Percentiles rank a stretch among this genome's conserved stretches.
Conservation (phyloP, 441 rosid genomes). For the Gossypium trilobum region DNA sequence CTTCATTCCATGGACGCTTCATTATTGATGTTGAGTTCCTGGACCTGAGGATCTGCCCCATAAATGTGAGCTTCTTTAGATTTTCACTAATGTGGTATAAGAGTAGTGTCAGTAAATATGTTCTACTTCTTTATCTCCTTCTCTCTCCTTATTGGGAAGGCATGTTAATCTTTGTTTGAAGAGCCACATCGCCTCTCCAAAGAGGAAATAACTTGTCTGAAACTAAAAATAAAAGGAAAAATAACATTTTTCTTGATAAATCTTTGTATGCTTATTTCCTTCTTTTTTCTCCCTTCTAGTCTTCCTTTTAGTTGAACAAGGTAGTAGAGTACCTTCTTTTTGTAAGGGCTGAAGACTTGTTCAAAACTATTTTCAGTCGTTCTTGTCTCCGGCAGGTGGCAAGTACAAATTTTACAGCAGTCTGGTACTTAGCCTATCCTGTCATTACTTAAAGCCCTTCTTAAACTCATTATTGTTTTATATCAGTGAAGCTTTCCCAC, state of each 20-base stretch:
- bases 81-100: neutral
- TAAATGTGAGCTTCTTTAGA: slow-evolving; percentile 43
- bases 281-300: neutral
- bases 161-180: neutral
- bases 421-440: neutral
- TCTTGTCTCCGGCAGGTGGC: neutral
- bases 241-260: neutral
- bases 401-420: neutral
- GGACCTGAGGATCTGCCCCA: slow-evolving; percentile 57
- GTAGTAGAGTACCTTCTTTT: neutral
- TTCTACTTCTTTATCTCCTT: neutral
- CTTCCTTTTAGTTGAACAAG: neutral
- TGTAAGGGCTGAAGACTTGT: neutral
- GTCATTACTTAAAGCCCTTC: neutral
- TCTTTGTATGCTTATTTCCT: neutral
- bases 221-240: neutral
- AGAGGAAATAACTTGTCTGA: neutral
- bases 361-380: neutral
- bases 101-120: neutral
- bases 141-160: neutral
- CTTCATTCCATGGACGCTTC: slow-evolving; percentile 54
- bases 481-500: neutral
- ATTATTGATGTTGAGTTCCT: slow-evolving; percentile 84
- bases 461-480: neutral
- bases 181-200: neutral